Conservation (phyloP, 345 rosid genomes). For the Arabidopsis thaliana region DNA sequence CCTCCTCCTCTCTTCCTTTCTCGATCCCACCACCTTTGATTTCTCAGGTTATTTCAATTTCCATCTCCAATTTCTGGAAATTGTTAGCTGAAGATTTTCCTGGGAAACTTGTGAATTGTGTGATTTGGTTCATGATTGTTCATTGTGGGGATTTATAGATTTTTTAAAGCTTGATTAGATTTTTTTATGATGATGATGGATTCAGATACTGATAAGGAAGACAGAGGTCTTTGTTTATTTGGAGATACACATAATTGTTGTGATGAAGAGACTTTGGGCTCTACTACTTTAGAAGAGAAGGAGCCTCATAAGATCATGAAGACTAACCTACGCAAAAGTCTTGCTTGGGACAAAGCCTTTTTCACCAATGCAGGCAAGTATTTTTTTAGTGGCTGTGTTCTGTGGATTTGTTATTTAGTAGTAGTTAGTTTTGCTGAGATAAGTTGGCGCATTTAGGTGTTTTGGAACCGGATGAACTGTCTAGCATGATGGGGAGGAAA, state of each 20-base stretch:
- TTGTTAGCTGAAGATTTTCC: background rate
- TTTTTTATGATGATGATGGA: constrained; percentile 6
- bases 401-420: background rate
- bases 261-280: constrained; percentile 36
- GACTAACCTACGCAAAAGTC: constrained; percentile 79
- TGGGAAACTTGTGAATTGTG: background rate
- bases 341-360: constrained; percentile 96
- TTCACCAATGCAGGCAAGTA: constrained; percentile 84
- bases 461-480: constrained; percentile 86
- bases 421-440: constrained; percentile 21
- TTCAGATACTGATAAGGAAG: constrained; percentile 52
- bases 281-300: constrained; percentile 37
- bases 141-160: too few relatives aligned
- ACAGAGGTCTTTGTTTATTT: constrained; percentile 44
- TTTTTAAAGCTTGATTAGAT: background rate
- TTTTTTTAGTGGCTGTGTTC: background rate
- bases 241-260: constrained; percentile 40
- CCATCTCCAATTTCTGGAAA: background rate
- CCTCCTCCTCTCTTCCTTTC: constrained; percentile 61
- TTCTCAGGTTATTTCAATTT: constrained; percentile 48
- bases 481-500: constrained; percentile 64
- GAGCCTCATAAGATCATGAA: constrained; percentile 51
- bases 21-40: constrained; percentile 33
- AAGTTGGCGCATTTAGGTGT: constrained; percentile 57
- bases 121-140: background rate